Percentiles rank a stretch among this genome's conserved stretches.
These are phyloP conservation scores for Mucor saturninus DNA, from an alignment of 371 early-diverging fungal species.

Conservation along the genomic window DNA sequence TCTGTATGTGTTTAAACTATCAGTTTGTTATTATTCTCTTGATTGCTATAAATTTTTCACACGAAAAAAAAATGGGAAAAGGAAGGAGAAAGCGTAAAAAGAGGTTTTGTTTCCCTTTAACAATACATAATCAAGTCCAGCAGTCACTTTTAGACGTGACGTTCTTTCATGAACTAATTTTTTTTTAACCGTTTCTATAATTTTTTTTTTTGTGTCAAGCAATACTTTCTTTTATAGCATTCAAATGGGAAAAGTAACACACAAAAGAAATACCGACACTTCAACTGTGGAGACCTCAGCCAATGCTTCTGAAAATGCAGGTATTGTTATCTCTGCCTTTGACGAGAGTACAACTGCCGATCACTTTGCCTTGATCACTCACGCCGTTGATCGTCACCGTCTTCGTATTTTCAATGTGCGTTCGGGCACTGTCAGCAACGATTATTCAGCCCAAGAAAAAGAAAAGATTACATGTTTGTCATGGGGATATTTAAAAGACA, in stretches of 20 bases:
- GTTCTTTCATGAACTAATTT: not conserved
- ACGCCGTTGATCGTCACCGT: slow-evolving; percentile 72
- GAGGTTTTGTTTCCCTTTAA: too few species aligned
- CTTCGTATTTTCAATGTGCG: slow-evolving; percentile 74
- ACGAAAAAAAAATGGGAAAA: too few species aligned
- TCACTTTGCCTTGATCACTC: slow-evolving; percentile 73
- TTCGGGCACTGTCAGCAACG: slow-evolving; percentile 68
- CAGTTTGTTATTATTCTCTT: not conserved
- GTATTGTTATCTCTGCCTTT: slow-evolving; percentile 62
- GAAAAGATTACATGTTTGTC: slow-evolving; percentile 66
- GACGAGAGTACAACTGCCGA: slow-evolving; percentile 56
- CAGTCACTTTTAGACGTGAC: not conserved
- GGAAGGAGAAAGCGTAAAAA: too few species aligned
- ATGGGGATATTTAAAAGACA: slow-evolving; percentile 64
- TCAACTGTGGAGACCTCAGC: slow-evolving; percentile 33
- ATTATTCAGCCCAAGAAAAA: slow-evolving; percentile 61
- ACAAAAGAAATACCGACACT: slow-evolving; percentile 38
- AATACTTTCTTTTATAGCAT: not conserved
- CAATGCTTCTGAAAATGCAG: slow-evolving; percentile 36
- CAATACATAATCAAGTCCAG: not conserved
- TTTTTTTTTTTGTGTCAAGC: not conserved
- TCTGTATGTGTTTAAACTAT: not conserved
- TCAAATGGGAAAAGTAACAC: slow-evolving; percentile 38
- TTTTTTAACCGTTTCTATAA: slow-evolving; percentile 1
- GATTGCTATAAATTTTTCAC: too few species aligned